Evolutionary conservation across 345 rosid genomes (phyloP).

Genomic region (Citrus inodora): DNA sequence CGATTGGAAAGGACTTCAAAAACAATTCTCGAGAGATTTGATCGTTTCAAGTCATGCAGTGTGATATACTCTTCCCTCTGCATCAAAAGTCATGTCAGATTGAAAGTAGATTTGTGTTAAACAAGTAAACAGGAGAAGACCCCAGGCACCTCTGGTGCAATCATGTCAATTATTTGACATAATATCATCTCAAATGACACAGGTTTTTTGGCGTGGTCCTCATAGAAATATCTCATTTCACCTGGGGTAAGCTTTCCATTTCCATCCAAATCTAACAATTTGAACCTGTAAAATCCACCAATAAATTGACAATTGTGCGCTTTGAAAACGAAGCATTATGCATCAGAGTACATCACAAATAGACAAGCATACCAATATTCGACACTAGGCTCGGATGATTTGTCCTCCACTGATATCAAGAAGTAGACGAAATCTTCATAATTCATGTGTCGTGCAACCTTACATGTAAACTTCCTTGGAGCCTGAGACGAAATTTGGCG

Average conservation of each 20-base stretch:
- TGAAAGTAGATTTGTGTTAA: not conserved
- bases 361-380: conserved; percentile 64
- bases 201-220: conserved; percentile 68
- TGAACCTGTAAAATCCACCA: conserved; percentile 56
- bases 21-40: conserved; percentile 73
- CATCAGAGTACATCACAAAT: not conserved
- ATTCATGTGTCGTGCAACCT: conserved; percentile 78
- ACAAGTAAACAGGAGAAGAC: not conserved
- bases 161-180: conserved; percentile 89
- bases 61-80: conserved; percentile 72
- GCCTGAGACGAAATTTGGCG: conserved; percentile 40
- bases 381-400: conserved; percentile 82
- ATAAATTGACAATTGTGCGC: not conserved
- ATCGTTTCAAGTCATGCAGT: conserved; percentile 56
- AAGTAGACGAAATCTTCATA: conserved; percentile 96
- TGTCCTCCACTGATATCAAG: conserved; percentile 89
- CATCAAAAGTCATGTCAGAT: conserved; percentile 6
- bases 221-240: conserved; percentile 85
- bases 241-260: conserved; percentile 76
- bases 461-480: conserved; percentile 63
- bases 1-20: conserved; percentile 90
- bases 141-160: conserved; percentile 65
- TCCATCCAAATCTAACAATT: conserved; percentile 84
- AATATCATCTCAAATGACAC: conserved; percentile 78
- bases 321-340: not conserved